Percentiles rank a stretch among this genome's conserved stretches.
Evolutionary conservation across 139 green algal genomes (phyloP).

Genomic region (Chlorella sp.): DNA sequence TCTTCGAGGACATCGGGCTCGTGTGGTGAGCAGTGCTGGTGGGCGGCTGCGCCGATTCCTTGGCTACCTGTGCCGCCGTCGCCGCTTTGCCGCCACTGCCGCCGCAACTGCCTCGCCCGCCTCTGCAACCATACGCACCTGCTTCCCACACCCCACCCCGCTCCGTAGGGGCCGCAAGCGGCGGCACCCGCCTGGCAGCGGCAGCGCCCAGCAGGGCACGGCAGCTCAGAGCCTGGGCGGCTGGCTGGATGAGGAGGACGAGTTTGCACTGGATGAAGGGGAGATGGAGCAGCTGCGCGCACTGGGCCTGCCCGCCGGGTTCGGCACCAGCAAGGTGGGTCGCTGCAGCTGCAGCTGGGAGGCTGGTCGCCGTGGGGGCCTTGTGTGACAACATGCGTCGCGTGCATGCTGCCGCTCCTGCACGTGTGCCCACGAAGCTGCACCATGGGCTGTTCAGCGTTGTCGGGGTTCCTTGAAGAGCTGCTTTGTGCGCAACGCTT

Average conservation of each 20-base stretch:
- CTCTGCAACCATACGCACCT: not conserved
- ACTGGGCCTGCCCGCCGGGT: conserved; percentile 33
- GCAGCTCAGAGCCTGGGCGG: not conserved
- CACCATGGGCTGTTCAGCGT: no score
- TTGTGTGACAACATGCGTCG: no score
- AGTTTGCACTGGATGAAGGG: conserved; percentile 18
- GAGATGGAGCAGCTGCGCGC: not conserved
- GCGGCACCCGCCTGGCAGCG: not conserved
- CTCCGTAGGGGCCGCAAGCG: conserved; percentile 25
- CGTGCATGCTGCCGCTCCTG: no score
- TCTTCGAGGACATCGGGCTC: conserved; percentile 45
- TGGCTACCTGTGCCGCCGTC: no score
- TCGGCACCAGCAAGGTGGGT: conserved; percentile 31
- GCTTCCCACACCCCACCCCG: not conserved
- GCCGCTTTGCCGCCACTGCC: no score
- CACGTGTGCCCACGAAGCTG: no score
- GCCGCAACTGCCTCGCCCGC: no score
- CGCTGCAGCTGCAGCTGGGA: no score
- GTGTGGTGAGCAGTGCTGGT: conserved; percentile 36
- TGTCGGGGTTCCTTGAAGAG: no score
- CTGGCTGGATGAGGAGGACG: conserved; percentile 16
- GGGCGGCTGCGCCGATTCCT: not conserved
- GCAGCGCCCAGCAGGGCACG: not conserved
- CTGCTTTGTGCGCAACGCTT: no score
- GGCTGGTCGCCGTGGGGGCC: no score